Base-by-base conservation (phyloP, 345 rosid species). In the Populus deltoides region DNA sequence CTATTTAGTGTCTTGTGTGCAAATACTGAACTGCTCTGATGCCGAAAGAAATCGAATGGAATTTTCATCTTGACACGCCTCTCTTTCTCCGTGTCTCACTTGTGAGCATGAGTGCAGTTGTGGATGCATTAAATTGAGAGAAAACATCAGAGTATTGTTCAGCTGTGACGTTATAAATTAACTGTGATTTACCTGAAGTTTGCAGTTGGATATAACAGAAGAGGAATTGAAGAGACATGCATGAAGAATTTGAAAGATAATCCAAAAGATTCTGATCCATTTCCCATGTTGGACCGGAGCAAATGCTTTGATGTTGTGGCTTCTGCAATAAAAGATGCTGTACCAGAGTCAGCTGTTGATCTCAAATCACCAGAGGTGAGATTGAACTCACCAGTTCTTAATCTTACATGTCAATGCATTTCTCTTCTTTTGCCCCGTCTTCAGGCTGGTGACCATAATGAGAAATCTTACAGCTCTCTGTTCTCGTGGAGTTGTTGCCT, bases 131-230 rank as follows among this genome's bases (percentile, higher is more conserved):
- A 13, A 38, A 17, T 18, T 53, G 55, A n/a, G 67, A 25, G 39
- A 8, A 69, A 57, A 47, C 8, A 41, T 38, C 0, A 63, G 29
- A 45, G 6, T 39, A 10, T 13, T 47, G 10, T 11, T 66, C 31
- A 3, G 31, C 5, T 45, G 39, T 13, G 33, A 66, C 22, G n/a
- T 10, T 75, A 16, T 47, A 12, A 27, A 45, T 65, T 53, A 20
- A 68, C 53, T 25, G 35, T n/a, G 29, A 10, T 22, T 4, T 67
- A 57, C 15, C 31, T 80, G 72, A 59, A 93, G 99, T 95, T 90
- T 92, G 99, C 98, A 78, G 96, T 93, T 85, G 98, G 88, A 25
- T 95, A 89, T 81, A 90, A 87, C 76, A 89, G 96, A 82, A 91
- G 99, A 87, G 99, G 99, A 63, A 83, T 86, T 73, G 93, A 92